Percentiles rank a stretch among this genome's conserved stretches.
phyloP scores from a whole-genome alignment of 441 rosid genomes.

The Macaranga tanarius region DNA sequence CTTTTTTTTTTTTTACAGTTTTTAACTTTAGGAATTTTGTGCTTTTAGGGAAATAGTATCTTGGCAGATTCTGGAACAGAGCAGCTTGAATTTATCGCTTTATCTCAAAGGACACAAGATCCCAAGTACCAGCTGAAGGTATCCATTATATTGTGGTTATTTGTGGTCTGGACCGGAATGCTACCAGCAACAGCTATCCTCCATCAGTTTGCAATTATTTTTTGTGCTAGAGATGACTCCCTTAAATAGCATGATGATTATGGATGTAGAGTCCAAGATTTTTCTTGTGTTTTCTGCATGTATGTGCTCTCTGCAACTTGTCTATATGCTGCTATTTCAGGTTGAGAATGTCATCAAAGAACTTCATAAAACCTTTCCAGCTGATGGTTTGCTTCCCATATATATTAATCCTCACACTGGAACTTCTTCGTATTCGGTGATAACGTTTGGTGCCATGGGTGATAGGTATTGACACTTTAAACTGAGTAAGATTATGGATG shows the following conservation, averaged over 20 bases:
- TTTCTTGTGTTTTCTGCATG: neutral
- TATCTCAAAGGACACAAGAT: slow-evolving; percentile 95
- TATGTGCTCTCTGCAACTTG: neutral
- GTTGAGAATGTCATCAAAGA: slow-evolving; percentile 69
- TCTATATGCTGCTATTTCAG: slow-evolving; percentile 43
- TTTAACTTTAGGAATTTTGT: neutral
- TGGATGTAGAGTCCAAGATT: neutral
- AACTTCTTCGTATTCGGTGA: slow-evolving; percentile 53
- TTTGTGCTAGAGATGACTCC: neutral
- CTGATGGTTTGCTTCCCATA: slow-evolving; percentile 91
- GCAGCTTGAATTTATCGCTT: slow-evolving; percentile 96
- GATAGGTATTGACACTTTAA: slow-evolving; percentile 58
- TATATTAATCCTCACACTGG: slow-evolving; percentile 72
- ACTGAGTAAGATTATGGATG: neutral
- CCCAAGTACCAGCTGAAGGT: slow-evolving; percentile 93
- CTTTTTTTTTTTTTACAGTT: neutral
- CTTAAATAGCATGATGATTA: neutral
- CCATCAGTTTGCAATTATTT: neutral
- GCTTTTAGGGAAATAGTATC: slow-evolving; percentile 75
- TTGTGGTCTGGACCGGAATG: neutral
- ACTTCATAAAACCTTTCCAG: slow-evolving; percentile 72
- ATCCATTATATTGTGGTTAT: slow-evolving; percentile 11
- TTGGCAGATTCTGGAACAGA: slow-evolving; percentile 98
- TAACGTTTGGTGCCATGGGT: slow-evolving; percentile 98
- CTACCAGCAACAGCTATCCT: neutral